phyloP scores from a whole-genome alignment of 2,329 filamentous ascomycete species.

The Colletotrichum salicis region DNA sequence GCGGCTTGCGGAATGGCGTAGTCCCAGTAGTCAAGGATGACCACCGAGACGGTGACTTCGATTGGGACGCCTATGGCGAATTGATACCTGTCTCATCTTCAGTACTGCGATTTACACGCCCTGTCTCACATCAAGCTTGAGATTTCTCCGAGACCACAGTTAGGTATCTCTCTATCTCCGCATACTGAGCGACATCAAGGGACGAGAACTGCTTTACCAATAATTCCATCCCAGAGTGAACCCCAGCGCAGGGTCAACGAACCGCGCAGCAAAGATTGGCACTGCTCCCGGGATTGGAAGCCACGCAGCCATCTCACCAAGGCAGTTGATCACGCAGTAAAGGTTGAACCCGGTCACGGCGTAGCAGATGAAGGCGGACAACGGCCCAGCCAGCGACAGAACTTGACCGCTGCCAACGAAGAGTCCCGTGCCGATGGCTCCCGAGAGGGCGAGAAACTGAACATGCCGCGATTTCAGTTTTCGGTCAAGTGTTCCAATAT shows the following conservation, averaged over 20 bases:
- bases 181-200: not conserved
- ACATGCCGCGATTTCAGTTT: slow-evolving; percentile 54
- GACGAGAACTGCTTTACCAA: slow-evolving; percentile 44
- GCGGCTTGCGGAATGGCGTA: slow-evolving; percentile 42
- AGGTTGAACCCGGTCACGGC: slow-evolving; percentile 57
- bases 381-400: slow-evolving; percentile 53
- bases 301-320: slow-evolving; percentile 71
- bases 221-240: slow-evolving; percentile 64
- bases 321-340: slow-evolving; percentile 59
- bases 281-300: slow-evolving; percentile 67
- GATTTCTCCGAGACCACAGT: not conserved
- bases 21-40: slow-evolving; percentile 57
- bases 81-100: slow-evolving; percentile 47
- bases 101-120: not conserved
- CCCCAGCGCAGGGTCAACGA: slow-evolving; percentile 57
- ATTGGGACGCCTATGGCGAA: slow-evolving; percentile 61
- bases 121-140: not conserved
- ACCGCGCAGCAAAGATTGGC: slow-evolving; percentile 60
- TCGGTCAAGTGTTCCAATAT: slow-evolving; percentile 50
- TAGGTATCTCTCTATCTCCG: not conserved
- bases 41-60: slow-evolving; percentile 57
- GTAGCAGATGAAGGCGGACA: slow-evolving; percentile 55
- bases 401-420: slow-evolving; percentile 57
- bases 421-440: slow-evolving; percentile 56
- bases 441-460: slow-evolving; percentile 54